Evolutionary conservation across 1,284 basidiomycete species (phyloP).

Genomic region (Leccinum angustisporum): DNA sequence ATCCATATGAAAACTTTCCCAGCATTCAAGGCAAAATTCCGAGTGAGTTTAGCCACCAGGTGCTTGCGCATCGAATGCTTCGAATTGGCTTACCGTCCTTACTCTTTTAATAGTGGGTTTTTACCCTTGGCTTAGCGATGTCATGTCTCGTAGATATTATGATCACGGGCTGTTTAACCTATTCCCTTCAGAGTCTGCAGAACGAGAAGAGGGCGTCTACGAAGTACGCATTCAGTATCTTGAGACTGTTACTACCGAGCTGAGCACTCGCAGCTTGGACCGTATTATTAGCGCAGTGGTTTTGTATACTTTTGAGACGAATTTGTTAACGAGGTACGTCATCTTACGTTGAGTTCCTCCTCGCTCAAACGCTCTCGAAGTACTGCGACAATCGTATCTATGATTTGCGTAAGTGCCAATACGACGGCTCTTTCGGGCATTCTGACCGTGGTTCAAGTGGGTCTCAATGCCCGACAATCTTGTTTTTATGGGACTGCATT

Average conservation of each 20-base stretch:
- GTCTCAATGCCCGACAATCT: slow-evolving; percentile 47
- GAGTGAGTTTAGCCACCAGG: slow-evolving; percentile 17
- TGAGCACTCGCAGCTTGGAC: slow-evolving; percentile 40
- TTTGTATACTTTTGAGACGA: slow-evolving; percentile 54
- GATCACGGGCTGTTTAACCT: slow-evolving; percentile 46
- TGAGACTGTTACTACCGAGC: background rate
- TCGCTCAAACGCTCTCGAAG: slow-evolving; percentile 26
- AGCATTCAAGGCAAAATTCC: slow-evolving; percentile 27
- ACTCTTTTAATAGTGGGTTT: slow-evolving; percentile 41
- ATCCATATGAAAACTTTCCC: slow-evolving; percentile 23
- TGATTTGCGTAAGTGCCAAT: slow-evolving; percentile 45
- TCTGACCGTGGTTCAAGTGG: slow-evolving; percentile 40
- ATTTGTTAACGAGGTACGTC: slow-evolving; percentile 47
- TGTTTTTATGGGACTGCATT: slow-evolving; percentile 51
- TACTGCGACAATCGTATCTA: slow-evolving; percentile 45
- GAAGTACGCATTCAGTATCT: slow-evolving; percentile 8
- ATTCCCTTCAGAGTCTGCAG: slow-evolving; percentile 42
- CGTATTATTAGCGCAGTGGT: slow-evolving; percentile 48
- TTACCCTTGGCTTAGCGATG: slow-evolving; percentile 50
- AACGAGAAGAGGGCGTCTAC: slow-evolving; percentile 35
- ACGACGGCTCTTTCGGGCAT: slow-evolving; percentile 10
- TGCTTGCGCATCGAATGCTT: background rate
- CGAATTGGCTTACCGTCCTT: background rate
- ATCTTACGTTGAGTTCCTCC: background rate
- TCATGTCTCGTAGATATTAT: slow-evolving; percentile 49